phyloP scores from a whole-genome alignment of 2,329 filamentous ascomycete species.

The Ciborinia camelliae region DNA sequence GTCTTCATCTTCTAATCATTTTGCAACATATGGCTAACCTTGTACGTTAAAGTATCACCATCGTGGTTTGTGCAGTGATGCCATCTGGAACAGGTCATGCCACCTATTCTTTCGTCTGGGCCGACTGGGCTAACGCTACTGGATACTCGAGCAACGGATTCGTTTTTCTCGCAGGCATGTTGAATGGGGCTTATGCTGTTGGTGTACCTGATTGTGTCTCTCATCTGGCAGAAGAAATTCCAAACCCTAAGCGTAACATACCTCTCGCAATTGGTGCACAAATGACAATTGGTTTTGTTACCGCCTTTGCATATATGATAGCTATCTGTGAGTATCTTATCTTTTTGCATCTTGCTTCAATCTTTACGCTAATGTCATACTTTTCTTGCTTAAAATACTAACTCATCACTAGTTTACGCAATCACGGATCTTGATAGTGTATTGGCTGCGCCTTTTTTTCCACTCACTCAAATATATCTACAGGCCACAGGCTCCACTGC shows the following conservation, averaged over 20 bases:
- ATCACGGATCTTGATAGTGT: conserved; percentile 54
- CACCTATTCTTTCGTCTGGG: conserved; percentile 43
- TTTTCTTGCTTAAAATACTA: not conserved
- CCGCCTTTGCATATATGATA: conserved; percentile 51
- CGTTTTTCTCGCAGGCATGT: conserved; percentile 56
- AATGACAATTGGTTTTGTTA: conserved; percentile 49
- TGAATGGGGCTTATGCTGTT: conserved; percentile 67
- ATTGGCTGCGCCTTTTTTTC: conserved; percentile 51
- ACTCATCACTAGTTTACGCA: conserved; percentile 47
- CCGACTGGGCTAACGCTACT: conserved; percentile 45
- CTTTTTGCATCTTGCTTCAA: not conserved
- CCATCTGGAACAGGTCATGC: conserved; percentile 45
- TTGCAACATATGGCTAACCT: not conserved
- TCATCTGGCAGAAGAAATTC: conserved; percentile 65
- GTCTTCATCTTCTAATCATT: not conserved
- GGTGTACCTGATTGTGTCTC: conserved; percentile 63
- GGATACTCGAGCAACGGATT: conserved; percentile 50
- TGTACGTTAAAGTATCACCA: conserved; percentile 18
- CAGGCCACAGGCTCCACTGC: conserved; percentile 52
- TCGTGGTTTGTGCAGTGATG: conserved; percentile 55
- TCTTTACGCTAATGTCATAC: not conserved
- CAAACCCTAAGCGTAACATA: conserved; percentile 48
- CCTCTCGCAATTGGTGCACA: conserved; percentile 53
- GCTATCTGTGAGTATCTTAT: conserved; percentile 37
- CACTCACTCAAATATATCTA: conserved; percentile 63